Percentiles rank a stretch among this genome's conserved stretches.
These are phyloP conservation scores for Tympanopsis confertula DNA, from an alignment of 2,329 filamentous ascomycete species.

Conservation along the genomic window DNA sequence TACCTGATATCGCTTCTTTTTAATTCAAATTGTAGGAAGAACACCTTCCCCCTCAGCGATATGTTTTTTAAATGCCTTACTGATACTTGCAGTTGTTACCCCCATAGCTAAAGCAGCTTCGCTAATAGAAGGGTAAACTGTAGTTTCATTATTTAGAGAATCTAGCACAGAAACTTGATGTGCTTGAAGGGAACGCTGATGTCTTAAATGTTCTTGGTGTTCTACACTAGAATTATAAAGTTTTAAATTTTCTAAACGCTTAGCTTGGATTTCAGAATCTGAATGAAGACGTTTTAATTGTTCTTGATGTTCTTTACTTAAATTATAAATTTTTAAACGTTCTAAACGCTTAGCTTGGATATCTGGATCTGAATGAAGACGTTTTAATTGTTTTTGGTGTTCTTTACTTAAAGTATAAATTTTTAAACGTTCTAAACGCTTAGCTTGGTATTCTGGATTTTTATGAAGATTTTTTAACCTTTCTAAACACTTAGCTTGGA, in stretches of 20 bases:
- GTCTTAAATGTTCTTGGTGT: neutral
- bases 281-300: slow-evolving; percentile 1
- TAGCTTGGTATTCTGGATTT: neutral
- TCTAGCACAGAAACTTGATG: neutral
- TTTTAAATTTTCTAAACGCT: slow-evolving; percentile 1
- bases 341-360: slow-evolving; percentile 2
- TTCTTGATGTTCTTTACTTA: neutral
- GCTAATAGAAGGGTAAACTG: slow-evolving; percentile 1
- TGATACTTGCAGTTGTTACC: neutral
- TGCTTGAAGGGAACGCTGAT: neutral
- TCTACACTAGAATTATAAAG: neutral
- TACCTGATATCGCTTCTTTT: too few relatives aligned
- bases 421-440: neutral
- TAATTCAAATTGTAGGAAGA: too few relatives aligned
- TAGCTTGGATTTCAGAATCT: neutral
- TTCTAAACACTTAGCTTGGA: neutral
- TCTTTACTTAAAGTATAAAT: neutral
- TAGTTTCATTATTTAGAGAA: neutral
- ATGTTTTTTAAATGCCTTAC: neutral
- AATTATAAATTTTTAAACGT: slow-evolving; percentile 1
- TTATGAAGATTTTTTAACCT: neutral
- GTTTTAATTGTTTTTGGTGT: slow-evolving; percentile 1
- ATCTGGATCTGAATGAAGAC: slow-evolving; percentile 3
- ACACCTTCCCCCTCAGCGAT: neutral
- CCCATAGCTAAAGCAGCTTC: neutral